Evolutionary conservation across 805 yeast species (phyloP).

Genomic region (Schwanniomyces vanrijiae): DNA sequence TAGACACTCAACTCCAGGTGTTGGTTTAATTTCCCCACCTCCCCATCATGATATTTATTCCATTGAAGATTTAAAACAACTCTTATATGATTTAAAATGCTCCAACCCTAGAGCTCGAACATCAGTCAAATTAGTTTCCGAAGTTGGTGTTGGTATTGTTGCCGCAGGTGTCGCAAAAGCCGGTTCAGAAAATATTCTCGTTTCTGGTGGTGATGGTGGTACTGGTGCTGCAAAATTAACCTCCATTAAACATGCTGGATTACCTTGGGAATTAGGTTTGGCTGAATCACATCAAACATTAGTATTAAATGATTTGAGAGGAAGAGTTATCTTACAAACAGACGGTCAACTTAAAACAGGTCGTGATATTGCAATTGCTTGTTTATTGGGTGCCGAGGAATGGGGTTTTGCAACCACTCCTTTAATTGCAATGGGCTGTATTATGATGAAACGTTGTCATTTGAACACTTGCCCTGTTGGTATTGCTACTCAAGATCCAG

Average conservation of each 20-base stretch:
- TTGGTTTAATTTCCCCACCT: conserved; percentile 96
- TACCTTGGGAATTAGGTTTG: conserved; percentile 98
- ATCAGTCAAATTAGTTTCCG: conserved; percentile 94
- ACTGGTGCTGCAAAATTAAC: conserved; percentile 99
- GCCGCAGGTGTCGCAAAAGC: conserved; percentile 99
- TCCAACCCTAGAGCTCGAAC: conserved; percentile 96
- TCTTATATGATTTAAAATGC: conserved; percentile 94
- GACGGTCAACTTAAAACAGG: conserved; percentile 98
- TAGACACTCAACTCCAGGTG: conserved; percentile 95
- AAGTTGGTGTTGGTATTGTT: conserved; percentile 98
- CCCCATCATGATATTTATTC: conserved; percentile 99
- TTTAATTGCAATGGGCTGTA: conserved; percentile 95
- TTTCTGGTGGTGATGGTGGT: conserved; percentile 99
- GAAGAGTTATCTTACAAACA: conserved; percentile 94
- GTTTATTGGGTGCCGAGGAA: conserved; percentile 95
- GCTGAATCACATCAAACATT: conserved; percentile 98
- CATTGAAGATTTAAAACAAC: conserved; percentile 86
- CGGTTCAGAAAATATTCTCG: conserved; percentile 92
- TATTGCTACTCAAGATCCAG: conserved; percentile 98
- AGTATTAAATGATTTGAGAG: conserved; percentile 93
- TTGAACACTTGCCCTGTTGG: conserved; percentile 96
- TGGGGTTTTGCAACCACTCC: conserved; percentile 99
- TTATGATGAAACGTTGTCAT: conserved; percentile 91
- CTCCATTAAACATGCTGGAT: conserved; percentile 94
- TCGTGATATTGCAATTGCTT: conserved; percentile 94